Conservation (phyloP, 2,329 filamentous ascomycete genomes). For the Colletotrichum salicis region DNA sequence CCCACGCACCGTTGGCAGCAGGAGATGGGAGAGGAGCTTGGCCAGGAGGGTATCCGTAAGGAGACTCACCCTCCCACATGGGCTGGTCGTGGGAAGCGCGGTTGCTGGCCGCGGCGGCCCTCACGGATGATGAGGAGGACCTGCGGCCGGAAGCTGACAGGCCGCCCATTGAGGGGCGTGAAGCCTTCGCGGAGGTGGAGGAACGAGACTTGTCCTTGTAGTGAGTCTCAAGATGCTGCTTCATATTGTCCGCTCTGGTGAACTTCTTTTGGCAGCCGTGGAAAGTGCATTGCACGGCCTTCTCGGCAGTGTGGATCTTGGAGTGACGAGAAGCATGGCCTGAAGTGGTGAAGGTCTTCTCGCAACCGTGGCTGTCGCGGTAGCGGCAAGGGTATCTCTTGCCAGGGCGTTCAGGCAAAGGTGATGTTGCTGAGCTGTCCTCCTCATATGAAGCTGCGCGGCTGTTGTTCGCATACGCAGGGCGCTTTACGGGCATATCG, state of each 20-base stretch:
- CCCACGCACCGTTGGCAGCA: constrained; percentile 51
- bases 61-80: constrained; percentile 55
- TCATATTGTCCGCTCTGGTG: constrained; percentile 87
- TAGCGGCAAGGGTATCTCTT: constrained; percentile 82
- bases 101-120: constrained; percentile 43
- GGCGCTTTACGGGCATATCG: constrained; percentile 50
- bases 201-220: constrained; percentile 69
- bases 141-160: constrained; percentile 43
- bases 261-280: constrained; percentile 82
- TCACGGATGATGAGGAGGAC: constrained; percentile 46
- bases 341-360: constrained; percentile 85
- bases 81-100: constrained; percentile 44
- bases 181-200: constrained; percentile 41
- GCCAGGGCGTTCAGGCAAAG: constrained; percentile 57
- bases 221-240: constrained; percentile 83
- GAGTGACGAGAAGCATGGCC: constrained; percentile 87
- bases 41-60: constrained; percentile 45
- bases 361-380: constrained; percentile 76
- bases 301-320: constrained; percentile 85
- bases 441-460: constrained; percentile 63
- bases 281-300: constrained; percentile 76
- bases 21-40: constrained; percentile 50
- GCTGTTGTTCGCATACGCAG: constrained; percentile 55
- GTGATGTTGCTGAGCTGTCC: constrained; percentile 56
- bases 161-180: constrained; percentile 40